Conservation (phyloP, 2,329 filamentous ascomycete species). For the Trichoderma atroviride region DNA sequence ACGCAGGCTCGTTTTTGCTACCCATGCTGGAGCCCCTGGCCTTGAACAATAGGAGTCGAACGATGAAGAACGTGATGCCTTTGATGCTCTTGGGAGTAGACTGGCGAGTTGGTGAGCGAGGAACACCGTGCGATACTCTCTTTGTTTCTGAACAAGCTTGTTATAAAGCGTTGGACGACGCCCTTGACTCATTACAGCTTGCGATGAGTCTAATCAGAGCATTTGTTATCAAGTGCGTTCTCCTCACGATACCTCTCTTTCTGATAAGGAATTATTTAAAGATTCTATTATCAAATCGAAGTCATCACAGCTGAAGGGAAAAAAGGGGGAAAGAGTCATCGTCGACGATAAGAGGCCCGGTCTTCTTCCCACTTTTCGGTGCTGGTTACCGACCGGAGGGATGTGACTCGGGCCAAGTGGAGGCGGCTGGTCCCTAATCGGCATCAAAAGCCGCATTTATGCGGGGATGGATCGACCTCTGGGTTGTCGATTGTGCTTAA, state of each 20-base stretch:
- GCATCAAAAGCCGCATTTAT: constrained; percentile 21
- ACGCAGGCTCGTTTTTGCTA: constrained; percentile 1
- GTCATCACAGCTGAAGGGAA: neutral
- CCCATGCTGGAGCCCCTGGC: constrained; percentile 9
- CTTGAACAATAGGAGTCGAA: neutral
- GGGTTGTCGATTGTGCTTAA: neutral
- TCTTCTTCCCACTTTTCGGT: neutral
- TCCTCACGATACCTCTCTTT: neutral
- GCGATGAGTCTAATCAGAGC: neutral
- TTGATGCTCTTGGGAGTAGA: neutral
- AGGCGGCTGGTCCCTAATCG: constrained; percentile 18
- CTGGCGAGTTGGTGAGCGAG: neutral
- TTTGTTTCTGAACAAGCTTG: neutral
- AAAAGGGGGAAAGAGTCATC: neutral
- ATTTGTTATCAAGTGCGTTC: neutral
- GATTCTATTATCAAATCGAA: constrained; percentile 7
- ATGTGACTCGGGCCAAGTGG: constrained; percentile 15
- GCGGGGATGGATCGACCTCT: constrained; percentile 11
- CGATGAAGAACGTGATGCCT: neutral
- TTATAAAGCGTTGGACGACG: neutral
- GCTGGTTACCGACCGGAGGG: neutral
- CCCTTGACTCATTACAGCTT: neutral
- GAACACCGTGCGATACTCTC: neutral
- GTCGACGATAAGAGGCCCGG: neutral
- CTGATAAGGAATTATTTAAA: neutral